Conservation (phyloP, 2,329 filamentous ascomycete species). For the Claviceps capensis region DNA sequence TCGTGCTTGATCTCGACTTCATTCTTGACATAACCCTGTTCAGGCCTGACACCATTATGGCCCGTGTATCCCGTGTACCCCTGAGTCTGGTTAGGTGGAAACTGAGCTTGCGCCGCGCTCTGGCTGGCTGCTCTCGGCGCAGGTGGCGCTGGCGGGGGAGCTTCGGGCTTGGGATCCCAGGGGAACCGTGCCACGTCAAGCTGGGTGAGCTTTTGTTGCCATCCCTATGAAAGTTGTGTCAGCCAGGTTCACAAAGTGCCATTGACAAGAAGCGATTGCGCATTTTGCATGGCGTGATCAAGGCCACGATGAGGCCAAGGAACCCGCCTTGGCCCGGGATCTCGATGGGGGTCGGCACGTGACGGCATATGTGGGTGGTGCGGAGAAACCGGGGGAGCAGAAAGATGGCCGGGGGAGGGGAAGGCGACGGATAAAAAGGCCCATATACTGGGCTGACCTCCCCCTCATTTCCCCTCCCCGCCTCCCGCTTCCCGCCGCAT, state of each 20-base stretch:
- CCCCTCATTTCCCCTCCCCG: conserved; percentile 25
- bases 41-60: conserved; percentile 28
- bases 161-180: conserved; percentile 80
- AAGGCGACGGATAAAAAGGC: conserved; percentile 37
- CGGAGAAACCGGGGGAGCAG: background rate
- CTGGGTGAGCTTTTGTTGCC: conserved; percentile 81
- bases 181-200: conserved; percentile 80
- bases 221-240: conserved; percentile 46
- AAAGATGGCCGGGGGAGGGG: conserved; percentile 10
- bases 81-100: conserved; percentile 18
- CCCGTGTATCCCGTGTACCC: conserved; percentile 14
- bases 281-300: no score
- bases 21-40: conserved; percentile 31
- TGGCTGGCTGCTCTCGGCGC: conserved; percentile 11
- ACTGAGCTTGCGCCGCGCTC: conserved; percentile 16
- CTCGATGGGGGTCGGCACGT: conserved; percentile 4
- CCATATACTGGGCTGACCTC: conserved; percentile 41
- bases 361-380: background rate
- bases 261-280: no score
- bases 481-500: background rate
- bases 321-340: background rate
- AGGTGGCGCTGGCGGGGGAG: conserved; percentile 23
- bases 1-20: conserved; percentile 35
- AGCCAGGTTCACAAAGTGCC: background rate
- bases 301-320: no score